Evolutionary conservation across 73 alveolate species (phyloP).

Genomic region (Blepharisma stoltei): DNA sequence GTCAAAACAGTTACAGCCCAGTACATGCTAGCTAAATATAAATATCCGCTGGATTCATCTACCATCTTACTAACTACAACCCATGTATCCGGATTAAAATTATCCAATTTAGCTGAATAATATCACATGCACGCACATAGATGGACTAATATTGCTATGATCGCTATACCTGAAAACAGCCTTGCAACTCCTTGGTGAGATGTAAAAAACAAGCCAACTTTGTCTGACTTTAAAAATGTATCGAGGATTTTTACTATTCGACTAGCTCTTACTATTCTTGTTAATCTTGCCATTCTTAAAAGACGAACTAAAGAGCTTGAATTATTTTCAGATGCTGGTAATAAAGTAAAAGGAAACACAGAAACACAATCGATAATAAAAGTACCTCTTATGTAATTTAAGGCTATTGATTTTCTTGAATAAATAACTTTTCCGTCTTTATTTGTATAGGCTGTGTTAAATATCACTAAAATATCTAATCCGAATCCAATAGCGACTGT

Average conservation of each 20-base stretch:
- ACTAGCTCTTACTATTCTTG: slow-evolving; percentile 40
- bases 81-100: slow-evolving; percentile 68
- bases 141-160: slow-evolving; percentile 39
- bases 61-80: slow-evolving; percentile 40
- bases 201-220: slow-evolving; percentile 20
- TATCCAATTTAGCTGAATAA: slow-evolving; percentile 60
- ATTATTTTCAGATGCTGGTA: slow-evolving; percentile 27
- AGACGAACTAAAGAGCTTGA: slow-evolving; percentile 48
- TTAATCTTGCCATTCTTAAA: slow-evolving; percentile 46
- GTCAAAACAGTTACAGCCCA: slow-evolving; percentile 25
- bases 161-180: slow-evolving; percentile 37
- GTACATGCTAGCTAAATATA: not conserved
- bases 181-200: slow-evolving; percentile 23
- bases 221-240: slow-evolving; percentile 57
- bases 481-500: slow-evolving; percentile 45
- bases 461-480: slow-evolving; percentile 40
- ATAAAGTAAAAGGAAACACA: slow-evolving; percentile 27
- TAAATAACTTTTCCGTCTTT: slow-evolving; percentile 24
- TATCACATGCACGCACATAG: slow-evolving; percentile 72
- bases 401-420: not conserved
- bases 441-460: slow-evolving; percentile 46
- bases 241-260: slow-evolving; percentile 39
- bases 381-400: not conserved
- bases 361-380: not conserved
- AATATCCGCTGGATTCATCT: slow-evolving; percentile 31